Evolutionary conservation across 164 flowering plant genomes (phyloP).

Genomic region (Umbellularia californica): DNA sequence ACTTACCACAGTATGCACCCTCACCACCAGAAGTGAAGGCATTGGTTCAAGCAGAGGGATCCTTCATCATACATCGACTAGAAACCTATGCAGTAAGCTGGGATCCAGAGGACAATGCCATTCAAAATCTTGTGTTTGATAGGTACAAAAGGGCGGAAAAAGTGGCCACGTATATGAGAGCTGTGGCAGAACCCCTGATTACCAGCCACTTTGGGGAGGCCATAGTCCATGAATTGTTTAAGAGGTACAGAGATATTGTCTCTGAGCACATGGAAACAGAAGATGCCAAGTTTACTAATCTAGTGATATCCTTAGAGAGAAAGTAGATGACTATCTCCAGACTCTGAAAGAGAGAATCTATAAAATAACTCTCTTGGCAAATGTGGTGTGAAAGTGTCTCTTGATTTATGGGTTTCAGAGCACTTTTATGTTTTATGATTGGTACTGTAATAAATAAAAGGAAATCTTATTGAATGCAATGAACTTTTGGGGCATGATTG

Average conservation of each 20-base stretch:
- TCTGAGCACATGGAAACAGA: conserved; percentile 55
- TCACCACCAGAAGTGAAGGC: conserved; percentile 29
- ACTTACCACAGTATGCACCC: conserved; percentile 51
- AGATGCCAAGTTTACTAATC: conserved; percentile 29
- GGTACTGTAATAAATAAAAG: too few relatives aligned
- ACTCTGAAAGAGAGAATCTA: too few relatives aligned
- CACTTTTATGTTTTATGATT: too few relatives aligned
- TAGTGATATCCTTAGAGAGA: neutral
- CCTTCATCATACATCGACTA: conserved; percentile 27
- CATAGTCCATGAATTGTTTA: conserved; percentile 51
- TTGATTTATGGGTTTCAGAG: too few relatives aligned
- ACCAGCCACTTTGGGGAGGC: conserved; percentile 62
- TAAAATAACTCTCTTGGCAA: too few relatives aligned
- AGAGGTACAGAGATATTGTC: conserved; percentile 38
- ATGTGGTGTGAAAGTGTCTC: too few relatives aligned
- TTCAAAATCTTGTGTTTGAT: neutral
- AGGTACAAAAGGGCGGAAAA: neutral
- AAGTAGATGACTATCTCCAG: neutral
- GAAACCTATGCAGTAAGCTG: conserved; percentile 33
- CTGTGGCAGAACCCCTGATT: conserved; percentile 61
- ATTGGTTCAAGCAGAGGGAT: conserved; percentile 39
- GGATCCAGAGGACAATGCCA: conserved; percentile 26
- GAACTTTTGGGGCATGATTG: too few relatives aligned
- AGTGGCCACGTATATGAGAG: conserved; percentile 38
- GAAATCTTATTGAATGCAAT: too few relatives aligned